Base-by-base conservation (phyloP, 495 filamentous ascomycete species). In the Trichoderma parareesei region DNA sequence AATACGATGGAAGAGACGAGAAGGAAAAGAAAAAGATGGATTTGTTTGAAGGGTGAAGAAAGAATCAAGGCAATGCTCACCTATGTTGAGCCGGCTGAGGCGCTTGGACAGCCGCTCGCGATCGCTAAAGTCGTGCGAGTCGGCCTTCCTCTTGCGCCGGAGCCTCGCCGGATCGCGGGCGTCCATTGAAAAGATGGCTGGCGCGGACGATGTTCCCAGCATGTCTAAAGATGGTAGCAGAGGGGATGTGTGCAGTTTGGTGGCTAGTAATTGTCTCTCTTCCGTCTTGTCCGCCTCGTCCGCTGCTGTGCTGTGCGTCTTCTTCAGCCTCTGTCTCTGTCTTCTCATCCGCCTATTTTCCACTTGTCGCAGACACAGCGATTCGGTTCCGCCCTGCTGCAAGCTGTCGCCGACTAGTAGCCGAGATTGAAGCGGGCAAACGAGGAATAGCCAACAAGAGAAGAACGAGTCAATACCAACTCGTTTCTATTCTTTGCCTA, bases 11-110 rank as follows among this genome's bases (percentile, higher is more conserved):
- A 63, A 20, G 20, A 46, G 11, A 18, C 38, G 14, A 64, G 27
- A 33, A 57, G 38, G n/a, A 53, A 40, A 16, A 53, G 4, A 37
- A 64, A 64, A 0, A 20, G 33, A 49, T 9, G 49, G 18, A 49
- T 43, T 10, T 37, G n/a, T 48, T 4, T 5, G 20, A 63, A 42
- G 14, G 63, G 14, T 38, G 44, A 65, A 60, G 55, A 67, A 33
- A 42, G 20, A 57, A n/a, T 53, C 1, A 60, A 76, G 84, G 67
- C 20, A 18, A 16, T 9, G 27, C 53, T 57, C 85, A 93, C 91
- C 88, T 62, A 97, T 78, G 73, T 92, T 90, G 20, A 98, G 84
- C 62, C 87, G 77, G 70, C 89, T 87, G 73, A 98, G 82, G 69
- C 87, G 82, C 78, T 98, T 98, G 44, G 86, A 84, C 35, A 92